Evolutionary conservation across 345 rosid genomes (phyloP).

Genomic region (Geranium rotundifolium): DNA sequence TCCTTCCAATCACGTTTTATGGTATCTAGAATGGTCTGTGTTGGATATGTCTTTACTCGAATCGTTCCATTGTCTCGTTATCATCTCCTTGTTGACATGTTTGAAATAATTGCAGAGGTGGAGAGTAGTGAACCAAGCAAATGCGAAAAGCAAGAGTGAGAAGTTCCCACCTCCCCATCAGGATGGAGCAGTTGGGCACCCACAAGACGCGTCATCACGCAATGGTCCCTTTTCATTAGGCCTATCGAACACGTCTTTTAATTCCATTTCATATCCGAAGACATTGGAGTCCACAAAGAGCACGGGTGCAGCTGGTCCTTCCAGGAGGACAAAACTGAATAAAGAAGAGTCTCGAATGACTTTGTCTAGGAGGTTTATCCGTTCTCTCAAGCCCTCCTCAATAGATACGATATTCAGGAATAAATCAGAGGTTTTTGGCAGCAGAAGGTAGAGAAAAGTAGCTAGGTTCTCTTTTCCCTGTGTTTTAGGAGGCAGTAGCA

Average conservation of each 20-base stretch:
- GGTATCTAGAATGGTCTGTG: too few species aligned
- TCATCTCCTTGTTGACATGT: neutral
- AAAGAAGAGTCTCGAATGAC: neutral
- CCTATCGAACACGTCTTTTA: too few species aligned
- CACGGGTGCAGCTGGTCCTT: neutral
- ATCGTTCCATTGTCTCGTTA: too few species aligned
- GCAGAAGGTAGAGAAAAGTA: neutral
- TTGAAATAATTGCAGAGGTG: slow-evolving; percentile 27
- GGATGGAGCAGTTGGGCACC: slow-evolving; percentile 59
- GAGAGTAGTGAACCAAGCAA: slow-evolving; percentile 39
- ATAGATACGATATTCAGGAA: neutral
- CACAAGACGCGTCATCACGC: too few species aligned
- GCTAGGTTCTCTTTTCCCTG: neutral
- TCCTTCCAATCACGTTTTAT: too few species aligned
- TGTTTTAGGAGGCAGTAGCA: neutral
- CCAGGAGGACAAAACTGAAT: neutral
- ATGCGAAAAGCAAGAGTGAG: slow-evolving; percentile 81
- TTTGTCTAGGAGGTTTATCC: neutral
- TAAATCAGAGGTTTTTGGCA: neutral
- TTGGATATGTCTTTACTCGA: too few species aligned
- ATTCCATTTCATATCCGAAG: neutral
- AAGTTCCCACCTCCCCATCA: slow-evolving; percentile 94
- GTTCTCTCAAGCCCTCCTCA: neutral
- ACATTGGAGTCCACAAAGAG: neutral
- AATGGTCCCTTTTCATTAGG: too few species aligned